Evolutionary conservation across 2,329 filamentous ascomycete species (phyloP), one percentile per base, ranked within the genome.

Genomic region (Nannizzia gypsea): DNA sequence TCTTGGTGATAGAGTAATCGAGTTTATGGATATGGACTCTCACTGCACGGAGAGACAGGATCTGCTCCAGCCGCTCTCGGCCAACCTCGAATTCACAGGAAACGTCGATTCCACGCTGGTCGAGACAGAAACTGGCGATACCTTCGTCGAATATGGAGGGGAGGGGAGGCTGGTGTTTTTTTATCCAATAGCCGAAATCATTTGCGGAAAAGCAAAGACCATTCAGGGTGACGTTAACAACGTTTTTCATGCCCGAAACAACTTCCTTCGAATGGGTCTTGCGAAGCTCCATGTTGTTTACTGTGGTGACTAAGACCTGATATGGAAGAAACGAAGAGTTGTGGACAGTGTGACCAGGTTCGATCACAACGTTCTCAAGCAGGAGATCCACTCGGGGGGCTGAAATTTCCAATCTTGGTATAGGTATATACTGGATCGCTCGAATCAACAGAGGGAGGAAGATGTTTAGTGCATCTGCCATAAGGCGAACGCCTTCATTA

Each of bases 171-270:
- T 84, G 83, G 70, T 93, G 91, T 0, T 88, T 80, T 8, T 88
- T 87, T 34, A 96, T 77, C 84, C 91, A 95, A 76, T 91, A 97
- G 24, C 92, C 92, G 34, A 97, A 79, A 63, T 96, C 90, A 24
- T 92, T 84, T 2, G 91, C 91, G 44, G 87, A 85, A 59, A 93
- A 80, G 0, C 90, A 95, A 6, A 97, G 76, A 0, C 92, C 92
- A 64, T 90, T 86, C 42, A 96, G 76, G 63, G 88, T 89, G 68
- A 95, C 80, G 0, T 87, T 88, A 64, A 93, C 80, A 1, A 88
- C 77, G 0, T 88, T 90, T 24, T 83, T 86, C 59, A 86, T 78
- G n/a, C 75, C 76, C 0, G 87, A 84, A 1, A 81, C 80, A 0
- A 87, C 91, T 56, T 83, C 72, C 61, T 76, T 78, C 72, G 78